Conservation (phyloP, 1,139 yeast species). For the Yamadazyma blattariae region DNA sequence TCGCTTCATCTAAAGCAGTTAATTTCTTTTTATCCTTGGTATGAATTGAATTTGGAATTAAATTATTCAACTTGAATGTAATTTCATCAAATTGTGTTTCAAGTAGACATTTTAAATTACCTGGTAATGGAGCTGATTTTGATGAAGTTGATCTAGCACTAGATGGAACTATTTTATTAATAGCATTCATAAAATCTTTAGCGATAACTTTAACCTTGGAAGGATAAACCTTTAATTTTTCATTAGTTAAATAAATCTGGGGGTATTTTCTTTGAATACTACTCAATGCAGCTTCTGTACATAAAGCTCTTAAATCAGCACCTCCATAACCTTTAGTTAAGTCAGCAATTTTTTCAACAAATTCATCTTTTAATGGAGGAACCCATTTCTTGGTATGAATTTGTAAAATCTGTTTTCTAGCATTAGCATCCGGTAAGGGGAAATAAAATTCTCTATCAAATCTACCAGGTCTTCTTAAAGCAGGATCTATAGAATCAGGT, state of each 20-base stretch:
- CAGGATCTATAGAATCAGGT: constrained; percentile 98
- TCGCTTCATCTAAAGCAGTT: constrained; percentile 67
- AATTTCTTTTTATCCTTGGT: constrained; percentile 38
- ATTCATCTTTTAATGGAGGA: constrained; percentile 59
- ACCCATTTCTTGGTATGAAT: constrained; percentile 92
- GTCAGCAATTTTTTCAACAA: constrained; percentile 66
- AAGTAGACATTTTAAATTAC: constrained; percentile 63
- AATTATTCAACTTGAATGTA: constrained; percentile 45
- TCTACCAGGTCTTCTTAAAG: constrained; percentile 94
- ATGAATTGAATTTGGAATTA: constrained; percentile 57
- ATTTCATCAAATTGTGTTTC: constrained; percentile 47
- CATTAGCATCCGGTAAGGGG: constrained; percentile 82
- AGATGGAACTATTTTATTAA: constrained; percentile 87
- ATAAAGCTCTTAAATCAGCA: constrained; percentile 90
- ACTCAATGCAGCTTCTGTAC: constrained; percentile 93
- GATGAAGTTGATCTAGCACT: constrained; percentile 82
- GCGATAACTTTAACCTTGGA: constrained; percentile 72
- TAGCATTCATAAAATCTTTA: constrained; percentile 81
- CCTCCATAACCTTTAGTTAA: constrained; percentile 97
- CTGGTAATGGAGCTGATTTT: constrained; percentile 78
- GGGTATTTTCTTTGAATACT: constrained; percentile 93
- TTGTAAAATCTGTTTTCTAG: constrained; percentile 72
- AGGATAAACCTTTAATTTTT: constrained; percentile 74
- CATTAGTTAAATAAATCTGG: constrained; percentile 78
- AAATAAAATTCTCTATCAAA: constrained; percentile 96